Evolutionary conservation across 2,329 filamentous ascomycete species (phyloP), one percentile per base, ranked within the genome.

Genomic region (Neobulgaria alba): DNA sequence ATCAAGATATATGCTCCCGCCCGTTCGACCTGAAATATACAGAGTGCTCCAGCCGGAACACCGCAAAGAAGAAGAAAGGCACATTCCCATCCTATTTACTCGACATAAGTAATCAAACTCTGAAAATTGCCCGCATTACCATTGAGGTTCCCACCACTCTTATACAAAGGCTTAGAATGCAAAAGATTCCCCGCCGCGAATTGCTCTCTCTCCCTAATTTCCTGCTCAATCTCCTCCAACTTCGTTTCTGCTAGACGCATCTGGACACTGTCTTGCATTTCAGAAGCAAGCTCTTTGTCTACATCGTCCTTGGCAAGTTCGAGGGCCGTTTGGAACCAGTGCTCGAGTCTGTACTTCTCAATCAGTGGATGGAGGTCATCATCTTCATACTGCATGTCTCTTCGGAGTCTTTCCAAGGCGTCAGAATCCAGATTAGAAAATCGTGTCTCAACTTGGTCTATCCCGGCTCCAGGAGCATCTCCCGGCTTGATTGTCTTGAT

Each of bases 321-420:
- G 8, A 64, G 43, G 20, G 63, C 61, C 10, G 63, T 64, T 23
- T 60, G 57, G 44, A 73, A 71, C 85, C 89, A 94, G 41, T 81
- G 71, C 5, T 78, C 75, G 9, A 95, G 70, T 29, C 79, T 72
- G 43, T 77, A 71, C 59, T 79, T 79, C 41, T 82, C 74, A 15
- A 92, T 68, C 57, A 77, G 77, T 37, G 71, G 69, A 38, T 69
- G 65, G 29, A 95, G 67, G 9, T 73, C 58, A 45, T 73, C 70
- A 56, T 90, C 83, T 62, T 95, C 88, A 42, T 71, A 70, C 42
- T 75, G 68, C 65, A 92, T 82, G 43, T 86, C 85, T 18, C 79
- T 74, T 19, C 81, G 64, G 43, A 94, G 72, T 42, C 78, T 79
- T 42, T 77, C 69, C 43, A 78, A 73, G 53, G 84, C 73, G 32